phyloP scores from a whole-genome alignment of 441 rosid species.

The Populus hybrid region DNA sequence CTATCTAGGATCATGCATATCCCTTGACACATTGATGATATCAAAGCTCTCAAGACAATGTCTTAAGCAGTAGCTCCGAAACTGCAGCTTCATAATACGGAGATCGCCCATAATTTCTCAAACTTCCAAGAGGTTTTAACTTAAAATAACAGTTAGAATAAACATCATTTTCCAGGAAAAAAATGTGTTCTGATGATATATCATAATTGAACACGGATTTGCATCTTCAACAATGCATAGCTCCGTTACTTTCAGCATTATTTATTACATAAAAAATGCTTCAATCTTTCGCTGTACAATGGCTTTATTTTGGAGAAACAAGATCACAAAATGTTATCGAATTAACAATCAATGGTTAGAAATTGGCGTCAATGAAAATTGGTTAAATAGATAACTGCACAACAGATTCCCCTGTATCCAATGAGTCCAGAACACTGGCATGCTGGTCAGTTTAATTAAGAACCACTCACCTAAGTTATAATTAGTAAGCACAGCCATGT shows the following conservation, averaged over 20 bases:
- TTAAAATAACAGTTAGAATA: background rate
- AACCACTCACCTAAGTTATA: background rate
- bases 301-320: background rate
- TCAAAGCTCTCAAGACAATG: background rate
- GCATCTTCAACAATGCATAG: background rate
- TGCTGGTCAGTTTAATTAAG: background rate
- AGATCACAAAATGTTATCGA: background rate
- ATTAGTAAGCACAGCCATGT: background rate
- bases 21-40: background rate
- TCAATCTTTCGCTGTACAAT: background rate
- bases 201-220: too few relatives aligned
- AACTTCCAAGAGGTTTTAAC: background rate
- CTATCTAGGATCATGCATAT: background rate
- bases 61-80: background rate
- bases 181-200: too few relatives aligned
- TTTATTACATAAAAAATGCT: too few relatives aligned
- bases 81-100: background rate
- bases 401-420: too few relatives aligned
- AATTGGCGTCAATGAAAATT: background rate
- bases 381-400: background rate
- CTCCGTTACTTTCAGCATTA: background rate
- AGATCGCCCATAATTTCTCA: background rate
- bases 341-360: background rate
- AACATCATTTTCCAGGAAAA: background rate
- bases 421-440: background rate